phyloP scores from a whole-genome alignment of 768 basidiomycete species.

The Termitomyces sp. region DNA sequence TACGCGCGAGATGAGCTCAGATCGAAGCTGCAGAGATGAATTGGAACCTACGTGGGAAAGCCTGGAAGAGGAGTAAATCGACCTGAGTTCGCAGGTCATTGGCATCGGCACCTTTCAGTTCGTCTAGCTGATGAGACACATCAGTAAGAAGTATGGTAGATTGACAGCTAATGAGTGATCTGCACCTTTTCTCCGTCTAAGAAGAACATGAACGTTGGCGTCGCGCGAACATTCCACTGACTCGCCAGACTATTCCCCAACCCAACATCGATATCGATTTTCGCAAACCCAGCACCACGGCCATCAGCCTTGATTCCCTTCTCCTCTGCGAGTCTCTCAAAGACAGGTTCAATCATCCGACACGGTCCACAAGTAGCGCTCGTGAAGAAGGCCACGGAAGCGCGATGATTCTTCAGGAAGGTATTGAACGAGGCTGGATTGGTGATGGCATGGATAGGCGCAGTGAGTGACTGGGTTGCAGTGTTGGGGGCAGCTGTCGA shows the following conservation, averaged over 20 bases:
- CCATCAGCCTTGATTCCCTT: conserved; percentile 40
- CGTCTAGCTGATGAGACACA: conserved; percentile 45
- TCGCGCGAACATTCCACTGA: conserved; percentile 67
- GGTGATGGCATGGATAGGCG: conserved; percentile 68
- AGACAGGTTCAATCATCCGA: conserved; percentile 78
- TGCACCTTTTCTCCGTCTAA: conserved; percentile 67
- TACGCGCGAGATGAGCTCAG: conserved; percentile 23
- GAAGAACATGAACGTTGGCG: conserved; percentile 91
- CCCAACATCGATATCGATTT: conserved; percentile 78
- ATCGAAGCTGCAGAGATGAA: not conserved
- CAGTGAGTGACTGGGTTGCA: conserved; percentile 50
- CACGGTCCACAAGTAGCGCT: conserved; percentile 76
- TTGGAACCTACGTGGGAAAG: conserved; percentile 68
- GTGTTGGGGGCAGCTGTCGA: conserved; percentile 11
- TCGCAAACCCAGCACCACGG: conserved; percentile 71
- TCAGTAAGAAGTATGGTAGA: not conserved
- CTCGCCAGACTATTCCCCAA: conserved; percentile 56
- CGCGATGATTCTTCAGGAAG: conserved; percentile 63
- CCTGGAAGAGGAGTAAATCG: conserved; percentile 69
- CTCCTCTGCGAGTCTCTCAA: conserved; percentile 71
- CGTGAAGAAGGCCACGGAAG: conserved; percentile 81
- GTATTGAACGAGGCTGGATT: conserved; percentile 71
- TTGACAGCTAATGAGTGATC: not conserved
- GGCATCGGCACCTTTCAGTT: conserved; percentile 70
- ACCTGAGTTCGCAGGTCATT: conserved; percentile 71